Conservation (phyloP, 257 asterid species). For the Galeopsis tetrahit region DNA sequence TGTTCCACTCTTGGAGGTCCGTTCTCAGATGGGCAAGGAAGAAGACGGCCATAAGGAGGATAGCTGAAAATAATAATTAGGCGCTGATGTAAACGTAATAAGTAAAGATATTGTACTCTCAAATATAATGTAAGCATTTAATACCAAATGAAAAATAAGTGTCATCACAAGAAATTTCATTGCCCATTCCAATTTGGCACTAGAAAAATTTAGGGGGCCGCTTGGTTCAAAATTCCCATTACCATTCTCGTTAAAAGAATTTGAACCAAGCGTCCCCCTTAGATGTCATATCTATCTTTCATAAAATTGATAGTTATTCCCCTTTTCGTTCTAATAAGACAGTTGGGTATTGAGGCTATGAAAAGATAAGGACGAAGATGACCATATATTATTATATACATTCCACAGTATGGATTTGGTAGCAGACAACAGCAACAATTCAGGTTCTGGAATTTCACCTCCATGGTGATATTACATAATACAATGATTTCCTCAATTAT, state of each 20-base stretch:
- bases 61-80: constrained; percentile 49
- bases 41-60: constrained; percentile 70
- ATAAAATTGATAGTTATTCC: background rate
- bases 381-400: background rate
- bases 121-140: constrained; percentile 10
- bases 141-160: constrained; percentile 8
- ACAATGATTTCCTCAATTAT: too few relatives aligned
- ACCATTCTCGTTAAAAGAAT: too few relatives aligned
- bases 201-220: background rate
- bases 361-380: constrained; percentile 7
- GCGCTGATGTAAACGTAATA: background rate
- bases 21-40: constrained; percentile 84
- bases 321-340: background rate
- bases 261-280: too few relatives aligned
- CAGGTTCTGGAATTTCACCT: too few relatives aligned
- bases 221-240: too few relatives aligned
- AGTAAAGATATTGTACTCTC: constrained; percentile 10
- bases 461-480: too few relatives aligned
- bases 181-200: constrained; percentile 8
- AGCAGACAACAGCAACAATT: too few relatives aligned
- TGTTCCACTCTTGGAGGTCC: constrained; percentile 92
- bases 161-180: constrained; percentile 11
- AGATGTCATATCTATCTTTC: background rate
- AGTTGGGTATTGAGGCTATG: background rate
- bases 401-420: too few relatives aligned